These are phyloP conservation scores for Geotrichum ghanense DNA, from an alignment of 805 yeast genomes.

Conservation along the genomic window DNA sequence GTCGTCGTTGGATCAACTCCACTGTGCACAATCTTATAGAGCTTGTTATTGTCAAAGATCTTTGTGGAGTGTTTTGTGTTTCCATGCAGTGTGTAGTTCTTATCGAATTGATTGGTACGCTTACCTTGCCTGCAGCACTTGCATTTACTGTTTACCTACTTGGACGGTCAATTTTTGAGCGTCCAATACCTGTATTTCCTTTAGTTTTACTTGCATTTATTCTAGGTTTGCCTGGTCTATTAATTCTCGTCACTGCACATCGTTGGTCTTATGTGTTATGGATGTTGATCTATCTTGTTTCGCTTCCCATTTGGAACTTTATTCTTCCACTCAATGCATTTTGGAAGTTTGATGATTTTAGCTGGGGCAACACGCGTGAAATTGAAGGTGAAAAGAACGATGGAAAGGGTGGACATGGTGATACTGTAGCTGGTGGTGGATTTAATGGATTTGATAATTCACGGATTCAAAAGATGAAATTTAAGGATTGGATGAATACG, in stretches of 20 bases:
- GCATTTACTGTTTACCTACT: constrained; percentile 73
- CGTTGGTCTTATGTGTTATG: constrained; percentile 61
- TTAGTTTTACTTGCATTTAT: constrained; percentile 65
- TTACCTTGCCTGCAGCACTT: constrained; percentile 83
- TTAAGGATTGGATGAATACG: background rate
- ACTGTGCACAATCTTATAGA: constrained; percentile 90
- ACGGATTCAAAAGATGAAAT: background rate
- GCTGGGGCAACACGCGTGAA: constrained; percentile 94
- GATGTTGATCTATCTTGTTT: constrained; percentile 65
- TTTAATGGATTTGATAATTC: background rate
- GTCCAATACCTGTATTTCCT: constrained; percentile 69
- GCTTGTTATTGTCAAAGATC: constrained; percentile 67
- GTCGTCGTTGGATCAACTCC: constrained; percentile 95
- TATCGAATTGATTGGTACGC: constrained; percentile 76
- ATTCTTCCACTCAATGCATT: constrained; percentile 70
- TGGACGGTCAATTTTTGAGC: constrained; percentile 53
- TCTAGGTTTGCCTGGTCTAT: constrained; percentile 74
- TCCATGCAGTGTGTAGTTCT: constrained; percentile 89
- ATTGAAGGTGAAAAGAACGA: constrained; percentile 38
- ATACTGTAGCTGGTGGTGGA: constrained; percentile 49
- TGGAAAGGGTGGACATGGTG: constrained; percentile 22
- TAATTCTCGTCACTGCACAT: constrained; percentile 73
- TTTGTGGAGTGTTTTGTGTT: constrained; percentile 90
- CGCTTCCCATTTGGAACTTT: constrained; percentile 92
- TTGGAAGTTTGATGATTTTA: constrained; percentile 93